phyloP scores from a whole-genome alignment of 495 filamentous ascomycete species.

The Penicilliopsis zonata region DNA sequence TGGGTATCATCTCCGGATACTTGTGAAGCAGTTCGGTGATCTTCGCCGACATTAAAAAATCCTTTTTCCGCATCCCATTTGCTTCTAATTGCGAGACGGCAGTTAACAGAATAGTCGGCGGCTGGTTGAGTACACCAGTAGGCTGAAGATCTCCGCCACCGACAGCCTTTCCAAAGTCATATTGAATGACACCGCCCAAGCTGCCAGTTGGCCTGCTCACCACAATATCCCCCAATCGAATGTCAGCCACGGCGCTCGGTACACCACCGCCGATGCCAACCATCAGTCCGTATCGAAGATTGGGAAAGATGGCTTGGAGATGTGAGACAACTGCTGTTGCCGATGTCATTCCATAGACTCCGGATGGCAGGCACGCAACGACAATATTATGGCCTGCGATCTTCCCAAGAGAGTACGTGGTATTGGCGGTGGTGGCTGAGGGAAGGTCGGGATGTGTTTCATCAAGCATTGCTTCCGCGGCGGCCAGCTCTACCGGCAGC shows the following conservation, averaged over 20 bases:
- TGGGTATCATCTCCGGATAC: slow-evolving; percentile 8
- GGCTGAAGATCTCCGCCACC: slow-evolving; percentile 12
- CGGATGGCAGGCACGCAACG: slow-evolving; percentile 17
- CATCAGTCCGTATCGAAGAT: slow-evolving; percentile 15
- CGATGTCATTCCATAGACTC: slow-evolving; percentile 14
- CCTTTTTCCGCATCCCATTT: slow-evolving; percentile 3
- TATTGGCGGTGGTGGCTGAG: slow-evolving; percentile 9
- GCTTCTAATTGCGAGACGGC: slow-evolving; percentile 13
- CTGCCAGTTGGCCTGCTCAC: slow-evolving; percentile 16
- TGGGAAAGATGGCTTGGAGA: slow-evolving; percentile 10
- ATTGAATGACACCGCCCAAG: slow-evolving; percentile 20
- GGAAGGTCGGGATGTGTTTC: slow-evolving; percentile 12
- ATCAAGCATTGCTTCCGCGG: slow-evolving; percentile 19
- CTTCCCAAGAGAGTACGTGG: slow-evolving; percentile 19
- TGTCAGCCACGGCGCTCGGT: slow-evolving; percentile 10
- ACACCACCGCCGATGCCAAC: slow-evolving; percentile 26
- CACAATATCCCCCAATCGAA: slow-evolving; percentile 26
- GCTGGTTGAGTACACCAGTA: slow-evolving; percentile 21
- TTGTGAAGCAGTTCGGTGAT: slow-evolving; percentile 7
- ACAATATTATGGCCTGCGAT: slow-evolving; percentile 21
- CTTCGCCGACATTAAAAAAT: slow-evolving; percentile 5
- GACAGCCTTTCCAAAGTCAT: slow-evolving; percentile 25
- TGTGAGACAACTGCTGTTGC: slow-evolving; percentile 14
- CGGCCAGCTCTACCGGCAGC: slow-evolving; percentile 17
- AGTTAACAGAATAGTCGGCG: slow-evolving; percentile 15